Conservation (phyloP, 2,329 filamentous ascomycete species). For the Colletotrichum caudatum region DNA sequence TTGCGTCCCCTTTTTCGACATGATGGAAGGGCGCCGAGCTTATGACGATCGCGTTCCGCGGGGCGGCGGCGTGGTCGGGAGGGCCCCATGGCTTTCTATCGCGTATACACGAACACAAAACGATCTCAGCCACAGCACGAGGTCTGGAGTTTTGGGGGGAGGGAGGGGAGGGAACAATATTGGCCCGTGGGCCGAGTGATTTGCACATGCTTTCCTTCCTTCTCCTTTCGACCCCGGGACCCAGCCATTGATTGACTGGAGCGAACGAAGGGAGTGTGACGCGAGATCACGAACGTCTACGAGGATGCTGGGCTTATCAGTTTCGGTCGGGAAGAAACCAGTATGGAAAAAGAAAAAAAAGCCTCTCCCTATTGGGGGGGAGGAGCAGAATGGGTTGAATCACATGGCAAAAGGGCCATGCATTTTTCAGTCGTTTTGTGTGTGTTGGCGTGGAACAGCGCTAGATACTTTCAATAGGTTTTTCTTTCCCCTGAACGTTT, state of each 20-base stretch:
- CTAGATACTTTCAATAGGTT: slow-evolving; percentile 38
- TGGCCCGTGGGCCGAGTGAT: slow-evolving; percentile 41
- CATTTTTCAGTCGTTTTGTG: slow-evolving; percentile 24
- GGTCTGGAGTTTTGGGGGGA: slow-evolving; percentile 39
- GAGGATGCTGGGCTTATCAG: slow-evolving; percentile 16
- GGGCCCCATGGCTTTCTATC: slow-evolving; percentile 31
- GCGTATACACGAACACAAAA: slow-evolving; percentile 36
- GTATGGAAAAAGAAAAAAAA: slow-evolving; percentile 11
- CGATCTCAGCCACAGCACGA: slow-evolving; percentile 31
- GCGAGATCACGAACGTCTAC: slow-evolving; percentile 36
- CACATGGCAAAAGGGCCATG: slow-evolving; percentile 38
- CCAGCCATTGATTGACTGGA: slow-evolving; percentile 13
- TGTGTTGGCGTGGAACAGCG: slow-evolving; percentile 32
- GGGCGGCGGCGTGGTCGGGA: slow-evolving; percentile 24
- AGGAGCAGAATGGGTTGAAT: slow-evolving; percentile 28
- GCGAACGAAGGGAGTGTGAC: slow-evolving; percentile 19
- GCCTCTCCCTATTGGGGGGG: slow-evolving; percentile 15
- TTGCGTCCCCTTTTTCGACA: slow-evolving; percentile 28
- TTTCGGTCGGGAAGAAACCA: slow-evolving; percentile 26
- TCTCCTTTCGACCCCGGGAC: slow-evolving; percentile 26
- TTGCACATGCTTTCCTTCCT: slow-evolving; percentile 39
- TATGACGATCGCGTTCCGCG: slow-evolving; percentile 22
- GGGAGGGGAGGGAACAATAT: slow-evolving; percentile 23
- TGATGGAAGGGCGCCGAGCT: slow-evolving; percentile 30
- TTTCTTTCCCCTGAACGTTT: slow-evolving; percentile 23